phyloP scores from a whole-genome alignment of 768 basidiomycete genomes.

The Pleurotus cornucopiae region DNA sequence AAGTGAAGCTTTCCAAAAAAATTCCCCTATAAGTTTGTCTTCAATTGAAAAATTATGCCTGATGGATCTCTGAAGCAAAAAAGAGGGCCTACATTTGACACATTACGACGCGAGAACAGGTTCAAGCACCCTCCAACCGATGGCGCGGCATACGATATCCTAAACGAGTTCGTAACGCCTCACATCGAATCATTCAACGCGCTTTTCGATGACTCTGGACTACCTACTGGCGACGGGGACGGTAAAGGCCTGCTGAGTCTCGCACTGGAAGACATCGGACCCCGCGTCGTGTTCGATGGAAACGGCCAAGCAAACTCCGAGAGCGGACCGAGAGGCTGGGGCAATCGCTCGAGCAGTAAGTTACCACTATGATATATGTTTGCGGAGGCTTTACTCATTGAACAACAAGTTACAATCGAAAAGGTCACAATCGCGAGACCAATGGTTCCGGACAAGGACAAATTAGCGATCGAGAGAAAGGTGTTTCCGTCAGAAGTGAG shows the following conservation, averaged over 20 bases:
- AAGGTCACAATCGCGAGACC: constrained; percentile 80
- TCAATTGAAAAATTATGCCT: constrained; percentile 29
- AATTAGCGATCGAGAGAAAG: constrained; percentile 65
- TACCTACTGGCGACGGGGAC: constrained; percentile 68
- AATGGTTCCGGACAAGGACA: constrained; percentile 82
- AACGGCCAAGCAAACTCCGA: constrained; percentile 49
- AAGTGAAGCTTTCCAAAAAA: no score
- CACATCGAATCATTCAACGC: constrained; percentile 97
- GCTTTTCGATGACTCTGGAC: constrained; percentile 89
- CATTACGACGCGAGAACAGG: constrained; percentile 69
- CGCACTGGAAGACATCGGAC: constrained; percentile 79
- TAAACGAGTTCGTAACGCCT: constrained; percentile 91
- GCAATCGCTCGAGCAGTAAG: constrained; percentile 84
- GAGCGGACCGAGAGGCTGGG: constrained; percentile 56
- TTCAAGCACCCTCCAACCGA: constrained; percentile 74
- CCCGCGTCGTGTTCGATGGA: constrained; percentile 91
- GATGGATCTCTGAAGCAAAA: constrained; percentile 33
- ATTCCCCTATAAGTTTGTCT: no score
- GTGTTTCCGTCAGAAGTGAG: constrained; percentile 87
- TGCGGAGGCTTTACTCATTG: background rate
- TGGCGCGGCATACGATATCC: constrained; percentile 67
- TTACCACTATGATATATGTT: constrained; percentile 12
- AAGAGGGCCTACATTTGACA: constrained; percentile 66
- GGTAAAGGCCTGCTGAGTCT: constrained; percentile 77
- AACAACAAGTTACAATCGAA: constrained; percentile 82